These are phyloP conservation scores for Grammothele lineata DNA, from an alignment of 768 basidiomycete species.

Conservation along the genomic window DNA sequence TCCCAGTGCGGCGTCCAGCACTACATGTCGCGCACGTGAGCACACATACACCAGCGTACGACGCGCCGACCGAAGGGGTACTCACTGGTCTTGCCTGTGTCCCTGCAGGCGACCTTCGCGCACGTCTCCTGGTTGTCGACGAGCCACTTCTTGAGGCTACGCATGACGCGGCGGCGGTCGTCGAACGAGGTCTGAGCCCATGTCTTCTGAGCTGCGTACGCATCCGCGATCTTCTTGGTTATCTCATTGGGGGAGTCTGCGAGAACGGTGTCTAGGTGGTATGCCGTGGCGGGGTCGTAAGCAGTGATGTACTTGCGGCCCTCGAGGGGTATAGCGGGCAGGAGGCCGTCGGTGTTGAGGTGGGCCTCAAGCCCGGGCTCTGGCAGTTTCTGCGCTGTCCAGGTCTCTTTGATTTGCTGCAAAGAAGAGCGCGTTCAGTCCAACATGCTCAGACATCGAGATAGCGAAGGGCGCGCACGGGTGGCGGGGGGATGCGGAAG, in stretches of 20 bases:
- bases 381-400: conserved; percentile 48
- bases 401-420: conserved; percentile 40
- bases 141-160: conserved; percentile 88
- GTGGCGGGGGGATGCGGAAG: conserved; percentile 55
- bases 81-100: conserved; percentile 93
- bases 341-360: conserved; percentile 46
- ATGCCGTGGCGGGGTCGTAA: conserved; percentile 86
- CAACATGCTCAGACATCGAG: not conserved
- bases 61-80: conserved; percentile 10
- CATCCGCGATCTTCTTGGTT: conserved; percentile 59
- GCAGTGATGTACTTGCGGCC: conserved; percentile 77
- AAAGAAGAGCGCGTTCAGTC: not conserved
- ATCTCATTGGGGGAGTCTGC: conserved; percentile 77
- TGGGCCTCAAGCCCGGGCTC: conserved; percentile 68
- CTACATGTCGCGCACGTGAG: conserved; percentile 35
- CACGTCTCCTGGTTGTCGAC: conserved; percentile 86
- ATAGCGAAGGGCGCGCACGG: conserved; percentile 38
- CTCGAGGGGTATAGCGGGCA: conserved; percentile 41
- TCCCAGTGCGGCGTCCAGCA: conserved; percentile 90
- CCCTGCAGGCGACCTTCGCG: conserved; percentile 84
- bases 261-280: conserved; percentile 73
- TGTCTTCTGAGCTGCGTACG: conserved; percentile 59
- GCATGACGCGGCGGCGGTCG: conserved; percentile 76
- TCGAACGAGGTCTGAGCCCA: conserved; percentile 78
- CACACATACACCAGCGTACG: not conserved